Conservation (phyloP, 805 yeast species). For the Saturnispora quitensis region DNA sequence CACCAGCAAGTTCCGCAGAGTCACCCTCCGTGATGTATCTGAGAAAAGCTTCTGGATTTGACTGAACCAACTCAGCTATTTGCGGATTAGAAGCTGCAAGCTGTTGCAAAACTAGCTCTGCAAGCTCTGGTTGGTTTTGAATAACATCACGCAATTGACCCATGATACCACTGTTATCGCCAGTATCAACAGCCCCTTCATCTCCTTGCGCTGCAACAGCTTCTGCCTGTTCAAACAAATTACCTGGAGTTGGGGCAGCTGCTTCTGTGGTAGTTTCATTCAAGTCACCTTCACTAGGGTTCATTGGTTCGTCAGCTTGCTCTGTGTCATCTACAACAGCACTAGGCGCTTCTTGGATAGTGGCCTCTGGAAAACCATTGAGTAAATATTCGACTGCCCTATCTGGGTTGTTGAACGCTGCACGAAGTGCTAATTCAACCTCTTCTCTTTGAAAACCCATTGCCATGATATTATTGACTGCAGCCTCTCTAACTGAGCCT, state of each 20-base stretch:
- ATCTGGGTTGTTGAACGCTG: conserved; percentile 95
- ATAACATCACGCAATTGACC: conserved; percentile 66
- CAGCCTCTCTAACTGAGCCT: conserved; percentile 70
- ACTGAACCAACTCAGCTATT: conserved; percentile 67
- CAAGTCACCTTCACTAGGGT: conserved; percentile 23
- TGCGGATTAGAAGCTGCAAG: conserved; percentile 78
- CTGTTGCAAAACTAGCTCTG: conserved; percentile 77
- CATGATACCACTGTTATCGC: conserved; percentile 30
- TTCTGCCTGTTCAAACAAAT: conserved; percentile 47
- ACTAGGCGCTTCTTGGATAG: conserved; percentile 9
- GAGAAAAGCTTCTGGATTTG: conserved; percentile 84
- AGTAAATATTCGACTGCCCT: conserved; percentile 93
- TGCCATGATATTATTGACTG: conserved; percentile 77
- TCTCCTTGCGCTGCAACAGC: conserved; percentile 27
- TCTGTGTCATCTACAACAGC: conserved; percentile 12
- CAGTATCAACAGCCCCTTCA: conserved; percentile 23
- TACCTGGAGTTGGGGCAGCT: conserved; percentile 24
- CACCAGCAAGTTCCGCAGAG: conserved; percentile 41
- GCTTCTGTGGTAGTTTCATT: conserved; percentile 30
- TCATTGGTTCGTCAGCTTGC: conserved; percentile 17
- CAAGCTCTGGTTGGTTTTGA: conserved; percentile 78
- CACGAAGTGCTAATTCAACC: conserved; percentile 84
- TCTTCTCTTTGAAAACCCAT: conserved; percentile 91
- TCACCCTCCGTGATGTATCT: conserved; percentile 60
- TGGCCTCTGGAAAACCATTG: conserved; percentile 51